Conservation (phyloP, 306 rosid species). For the Casuarina equisetifolia region DNA sequence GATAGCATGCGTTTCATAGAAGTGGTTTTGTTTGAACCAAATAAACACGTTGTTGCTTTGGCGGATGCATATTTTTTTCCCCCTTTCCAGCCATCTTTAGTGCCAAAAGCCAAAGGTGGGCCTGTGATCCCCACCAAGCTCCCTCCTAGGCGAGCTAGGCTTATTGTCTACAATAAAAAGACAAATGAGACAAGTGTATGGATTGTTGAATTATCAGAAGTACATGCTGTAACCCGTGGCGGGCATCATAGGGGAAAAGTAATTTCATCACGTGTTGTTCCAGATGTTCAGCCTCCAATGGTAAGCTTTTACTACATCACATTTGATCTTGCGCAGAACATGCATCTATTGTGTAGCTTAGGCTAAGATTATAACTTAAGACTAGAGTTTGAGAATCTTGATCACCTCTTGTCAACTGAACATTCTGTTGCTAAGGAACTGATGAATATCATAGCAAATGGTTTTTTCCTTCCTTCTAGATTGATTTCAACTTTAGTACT, state of each 20-base stretch:
- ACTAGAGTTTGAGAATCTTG: neutral
- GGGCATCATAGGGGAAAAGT: conserved; percentile 96
- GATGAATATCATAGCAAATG: neutral
- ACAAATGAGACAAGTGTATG: conserved; percentile 71
- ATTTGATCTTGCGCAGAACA: neutral
- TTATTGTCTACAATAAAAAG: conserved; percentile 76
- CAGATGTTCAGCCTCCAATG: conserved; percentile 94
- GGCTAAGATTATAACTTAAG: neutral
- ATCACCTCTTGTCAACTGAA: neutral
- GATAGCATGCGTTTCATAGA: conserved; percentile 92
- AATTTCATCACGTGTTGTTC: conserved; percentile 64
- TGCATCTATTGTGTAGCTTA: neutral
- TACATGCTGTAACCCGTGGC: conserved; percentile 91
- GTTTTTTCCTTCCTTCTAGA: neutral
- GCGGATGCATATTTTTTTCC: conserved; percentile 96
- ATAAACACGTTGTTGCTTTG: conserved; percentile 79
- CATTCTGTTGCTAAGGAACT: neutral
- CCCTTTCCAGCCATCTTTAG: conserved; percentile 90
- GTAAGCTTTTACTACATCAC: conserved; percentile 33
- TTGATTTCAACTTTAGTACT: neutral
- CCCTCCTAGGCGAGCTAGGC: conserved; percentile 89
- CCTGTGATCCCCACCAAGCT: conserved; percentile 76
- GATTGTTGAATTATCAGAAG: conserved; percentile 82
- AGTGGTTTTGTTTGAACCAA: conserved; percentile 77
- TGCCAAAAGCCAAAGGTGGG: conserved; percentile 82